Conservation (phyloP, 2,329 filamentous ascomycete genomes). For the Fusarium haematococcum region DNA sequence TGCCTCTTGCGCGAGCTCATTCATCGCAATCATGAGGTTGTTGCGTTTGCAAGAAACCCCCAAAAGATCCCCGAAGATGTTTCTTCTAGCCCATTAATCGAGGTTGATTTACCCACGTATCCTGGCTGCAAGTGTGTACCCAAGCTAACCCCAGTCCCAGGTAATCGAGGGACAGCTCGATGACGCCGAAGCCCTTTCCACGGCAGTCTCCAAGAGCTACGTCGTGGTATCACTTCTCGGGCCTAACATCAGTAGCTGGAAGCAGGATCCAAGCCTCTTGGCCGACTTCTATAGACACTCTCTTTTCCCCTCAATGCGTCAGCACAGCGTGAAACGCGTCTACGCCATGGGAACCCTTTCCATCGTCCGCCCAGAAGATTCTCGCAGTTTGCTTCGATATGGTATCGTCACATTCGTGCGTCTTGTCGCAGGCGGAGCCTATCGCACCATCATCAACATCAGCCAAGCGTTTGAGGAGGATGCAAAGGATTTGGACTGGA, state of each 20-base stretch:
- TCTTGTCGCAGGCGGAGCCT: slow-evolving; percentile 23
- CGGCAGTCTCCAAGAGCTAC: slow-evolving; percentile 7
- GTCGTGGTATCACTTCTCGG: slow-evolving; percentile 27
- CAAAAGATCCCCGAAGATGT: slow-evolving; percentile 18
- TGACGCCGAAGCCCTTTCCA: not conserved
- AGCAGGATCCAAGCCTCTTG: not conserved
- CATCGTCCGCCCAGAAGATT: slow-evolving; percentile 41
- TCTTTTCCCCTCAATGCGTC: slow-evolving; percentile 20
- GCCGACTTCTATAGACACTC: slow-evolving; percentile 8
- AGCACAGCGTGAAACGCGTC: slow-evolving; percentile 41
- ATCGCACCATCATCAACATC: slow-evolving; percentile 34
- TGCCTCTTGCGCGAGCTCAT: slow-evolving; percentile 47
- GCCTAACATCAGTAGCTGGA: not conserved
- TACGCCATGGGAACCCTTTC: slow-evolving; percentile 51
- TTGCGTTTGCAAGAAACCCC: slow-evolving; percentile 34
- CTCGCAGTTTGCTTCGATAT: slow-evolving; percentile 25
- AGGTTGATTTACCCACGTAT: not conserved
- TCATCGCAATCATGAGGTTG: slow-evolving; percentile 38
- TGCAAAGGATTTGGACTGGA: slow-evolving; percentile 45
- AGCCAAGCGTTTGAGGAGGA: slow-evolving; percentile 36
- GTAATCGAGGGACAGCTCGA: slow-evolving; percentile 3
- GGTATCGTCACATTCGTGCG: slow-evolving; percentile 20
- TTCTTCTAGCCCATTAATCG: not conserved
- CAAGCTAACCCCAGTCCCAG: not conserved
- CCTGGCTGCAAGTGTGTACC: not conserved